Base-by-base conservation (phyloP, 2,329 filamentous ascomycete species). In the Fusarium luffae region DNA sequence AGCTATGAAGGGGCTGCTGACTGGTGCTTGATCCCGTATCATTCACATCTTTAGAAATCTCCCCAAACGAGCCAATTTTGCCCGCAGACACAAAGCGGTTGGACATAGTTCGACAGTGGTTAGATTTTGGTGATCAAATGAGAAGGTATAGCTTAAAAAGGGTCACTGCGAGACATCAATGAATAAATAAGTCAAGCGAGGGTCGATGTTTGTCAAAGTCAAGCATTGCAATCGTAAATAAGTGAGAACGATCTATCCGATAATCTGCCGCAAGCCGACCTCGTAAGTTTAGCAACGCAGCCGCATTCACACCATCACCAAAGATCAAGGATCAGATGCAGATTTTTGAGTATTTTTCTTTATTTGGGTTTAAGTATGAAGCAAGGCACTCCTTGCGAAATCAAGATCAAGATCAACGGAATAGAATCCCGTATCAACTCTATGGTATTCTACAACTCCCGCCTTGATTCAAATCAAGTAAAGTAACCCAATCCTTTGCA, bases 71-170 rank as follows among this genome's bases (percentile, higher is more conserved):
- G 57, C 67, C 46, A 48, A 88, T 87, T 5, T 82, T 84, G 41
- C 87, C 87, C 41, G 81, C 83, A 2, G 86, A 88, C 19, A 89
- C 81, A 77, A 89, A 89, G 16, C 86, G 85, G 44, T 82, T 83
- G 1, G 85, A 79, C 86, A 88, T 88, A 44, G 4, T 59, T 30
- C 23, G 10, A 21, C n/a, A 18, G 19, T 37, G 8, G 14, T 41
- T 52, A 14, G 7, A 19, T 19, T 14, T n/a, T 42, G 23, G 49
- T 7, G 49, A 6, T 25, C 16, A 25, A 18, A 27, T 21, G 19
- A 37, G 12, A 25, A 28, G 3, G 19, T 32, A 14, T 12, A 21
- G 12, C 11, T 30, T 25, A 47, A 10, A 21, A 11, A 18, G 21
- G 32, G 41, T 41, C 23, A 30, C n/a, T 21, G 19, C 10, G 6